These are phyloP conservation scores for Cladobotryum mycophilum DNA, from an alignment of 2,329 filamentous ascomycete species.

Conservation along the genomic window DNA sequence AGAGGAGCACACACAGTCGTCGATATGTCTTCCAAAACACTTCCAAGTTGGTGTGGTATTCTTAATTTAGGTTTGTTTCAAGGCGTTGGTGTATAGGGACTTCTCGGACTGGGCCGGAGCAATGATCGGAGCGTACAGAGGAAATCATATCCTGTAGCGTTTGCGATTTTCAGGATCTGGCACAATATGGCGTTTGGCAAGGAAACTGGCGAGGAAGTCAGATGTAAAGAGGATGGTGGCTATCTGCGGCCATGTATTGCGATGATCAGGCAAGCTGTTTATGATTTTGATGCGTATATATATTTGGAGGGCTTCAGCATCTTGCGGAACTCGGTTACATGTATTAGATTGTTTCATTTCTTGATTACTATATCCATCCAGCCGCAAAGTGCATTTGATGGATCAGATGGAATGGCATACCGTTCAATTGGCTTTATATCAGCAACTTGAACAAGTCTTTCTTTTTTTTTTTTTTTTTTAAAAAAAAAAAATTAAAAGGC, in stretches of 20 bases:
- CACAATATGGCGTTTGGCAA: conserved; percentile 1
- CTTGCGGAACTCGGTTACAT: no score
- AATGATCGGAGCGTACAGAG: not conserved
- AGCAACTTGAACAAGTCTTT: not conserved
- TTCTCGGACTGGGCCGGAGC: conserved; percentile 1
- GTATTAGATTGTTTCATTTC: no score
- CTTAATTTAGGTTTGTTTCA: not conserved
- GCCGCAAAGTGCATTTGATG: no score
- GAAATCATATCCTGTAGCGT: not conserved
- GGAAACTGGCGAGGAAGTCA: not conserved
- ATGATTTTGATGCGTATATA: conserved; percentile 3
- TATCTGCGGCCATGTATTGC: no score
- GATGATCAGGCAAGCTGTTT: not conserved
- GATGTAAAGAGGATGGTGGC: not conserved
- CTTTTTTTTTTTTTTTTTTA: no score
- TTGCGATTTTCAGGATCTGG: not conserved
- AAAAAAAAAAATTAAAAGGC: no score
- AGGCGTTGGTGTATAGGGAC: conserved; percentile 6
- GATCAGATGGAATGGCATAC: no score
- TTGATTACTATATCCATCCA: no score
- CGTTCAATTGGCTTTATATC: no score
- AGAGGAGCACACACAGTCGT: conserved; percentile 3
- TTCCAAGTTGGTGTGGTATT: not conserved
- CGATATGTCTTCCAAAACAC: no score
- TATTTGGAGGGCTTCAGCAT: not conserved